phyloP scores from a whole-genome alignment of 1,284 basidiomycete genomes.

The Boletus nobilissimus region DNA sequence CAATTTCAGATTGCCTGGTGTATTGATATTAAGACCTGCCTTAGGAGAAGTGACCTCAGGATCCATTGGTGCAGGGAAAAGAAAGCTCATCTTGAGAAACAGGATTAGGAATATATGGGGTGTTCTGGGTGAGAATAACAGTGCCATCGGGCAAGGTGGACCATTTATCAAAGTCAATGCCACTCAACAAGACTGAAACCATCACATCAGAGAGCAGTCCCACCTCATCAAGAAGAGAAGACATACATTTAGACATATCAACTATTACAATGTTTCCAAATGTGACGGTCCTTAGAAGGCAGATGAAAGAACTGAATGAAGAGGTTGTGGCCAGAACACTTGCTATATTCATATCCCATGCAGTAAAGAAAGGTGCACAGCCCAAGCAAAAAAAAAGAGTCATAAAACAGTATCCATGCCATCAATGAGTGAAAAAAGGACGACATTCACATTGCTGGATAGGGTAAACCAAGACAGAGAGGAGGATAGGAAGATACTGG shows the following conservation, averaged over 20 bases:
- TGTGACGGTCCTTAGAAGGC: no score
- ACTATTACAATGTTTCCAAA: no score
- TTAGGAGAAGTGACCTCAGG: background rate
- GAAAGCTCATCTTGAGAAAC: background rate
- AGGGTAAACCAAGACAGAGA: no score
- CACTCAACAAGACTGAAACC: background rate
- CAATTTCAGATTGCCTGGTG: background rate
- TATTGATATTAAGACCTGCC: background rate
- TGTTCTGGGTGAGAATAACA: background rate
- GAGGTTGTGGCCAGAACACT: no score
- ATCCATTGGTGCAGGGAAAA: constrained; percentile 10
- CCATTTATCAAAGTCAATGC: constrained; percentile 22
- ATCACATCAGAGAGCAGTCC: background rate
- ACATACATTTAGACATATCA: background rate
- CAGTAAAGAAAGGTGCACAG: no score
- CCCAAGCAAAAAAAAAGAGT: no score
- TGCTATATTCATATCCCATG: no score
- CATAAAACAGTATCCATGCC: no score
- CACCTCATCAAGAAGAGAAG: background rate
- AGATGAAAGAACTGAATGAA: no score
- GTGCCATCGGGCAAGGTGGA: constrained; percentile 7
- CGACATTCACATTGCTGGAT: no score
- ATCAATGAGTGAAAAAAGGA: no score
- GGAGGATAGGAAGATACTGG: no score
- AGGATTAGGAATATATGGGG: background rate